These are phyloP conservation scores for Calonectria montana DNA, from an alignment of 2,329 filamentous ascomycete species.

Conservation along the genomic window DNA sequence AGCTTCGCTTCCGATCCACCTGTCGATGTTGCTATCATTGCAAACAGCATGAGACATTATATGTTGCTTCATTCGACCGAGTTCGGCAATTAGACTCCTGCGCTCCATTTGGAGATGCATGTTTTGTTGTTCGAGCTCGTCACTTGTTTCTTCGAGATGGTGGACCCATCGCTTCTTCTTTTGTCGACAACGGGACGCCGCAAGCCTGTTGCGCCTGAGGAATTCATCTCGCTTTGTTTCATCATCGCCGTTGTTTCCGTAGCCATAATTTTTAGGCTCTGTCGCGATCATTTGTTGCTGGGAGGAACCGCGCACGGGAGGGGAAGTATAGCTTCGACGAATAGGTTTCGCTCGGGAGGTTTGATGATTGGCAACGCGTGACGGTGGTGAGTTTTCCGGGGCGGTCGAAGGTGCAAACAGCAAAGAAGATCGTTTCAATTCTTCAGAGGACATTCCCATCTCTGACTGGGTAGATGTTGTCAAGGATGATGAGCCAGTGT, in stretches of 20 bases:
- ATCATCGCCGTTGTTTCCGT: constrained; percentile 43
- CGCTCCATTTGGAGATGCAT: constrained; percentile 56
- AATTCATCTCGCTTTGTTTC: constrained; percentile 64
- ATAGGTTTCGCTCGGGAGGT: neutral
- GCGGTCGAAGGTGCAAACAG: constrained; percentile 13
- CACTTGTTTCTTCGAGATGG: constrained; percentile 60
- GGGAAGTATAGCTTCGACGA: neutral
- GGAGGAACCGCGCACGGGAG: neutral
- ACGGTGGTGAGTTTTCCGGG: neutral
- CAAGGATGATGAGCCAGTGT: constrained; percentile 28
- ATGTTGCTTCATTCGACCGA: constrained; percentile 60
- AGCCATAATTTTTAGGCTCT: constrained; percentile 5
- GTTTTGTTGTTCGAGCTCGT: constrained; percentile 57
- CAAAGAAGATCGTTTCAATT: constrained; percentile 36
- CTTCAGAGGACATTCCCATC: constrained; percentile 15
- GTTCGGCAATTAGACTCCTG: constrained; percentile 55
- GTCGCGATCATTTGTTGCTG: constrained; percentile 31
- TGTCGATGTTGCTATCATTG: constrained; percentile 63
- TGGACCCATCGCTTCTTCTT: constrained; percentile 70
- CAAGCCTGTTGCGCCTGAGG: constrained; percentile 77
- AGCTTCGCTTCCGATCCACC: constrained; percentile 65
- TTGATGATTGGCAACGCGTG: neutral
- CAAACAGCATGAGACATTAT: constrained; percentile 65
- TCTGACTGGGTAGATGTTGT: constrained; percentile 8
- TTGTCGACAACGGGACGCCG: constrained; percentile 79